phyloP scores from a whole-genome alignment of 345 rosid genomes.

The Syzygium oleosum region DNA sequence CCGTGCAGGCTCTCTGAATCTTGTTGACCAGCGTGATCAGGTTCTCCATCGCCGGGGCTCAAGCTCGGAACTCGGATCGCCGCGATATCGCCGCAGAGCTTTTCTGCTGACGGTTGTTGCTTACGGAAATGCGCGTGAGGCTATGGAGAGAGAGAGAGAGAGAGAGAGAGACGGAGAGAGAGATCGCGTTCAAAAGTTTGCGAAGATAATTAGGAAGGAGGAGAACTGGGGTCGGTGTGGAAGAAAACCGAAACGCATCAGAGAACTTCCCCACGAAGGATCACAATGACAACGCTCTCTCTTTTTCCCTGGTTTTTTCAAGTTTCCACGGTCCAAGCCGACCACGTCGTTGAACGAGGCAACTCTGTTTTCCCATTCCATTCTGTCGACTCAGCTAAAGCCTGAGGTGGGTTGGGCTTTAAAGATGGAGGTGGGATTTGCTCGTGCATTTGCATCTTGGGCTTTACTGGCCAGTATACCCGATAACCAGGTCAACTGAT shows the following conservation, averaged over 20 bases:
- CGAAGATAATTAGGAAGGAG: background rate
- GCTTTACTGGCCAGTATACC: background rate
- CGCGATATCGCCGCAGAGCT: background rate
- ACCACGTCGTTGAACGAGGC: background rate
- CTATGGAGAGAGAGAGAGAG: background rate
- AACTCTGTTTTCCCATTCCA: background rate
- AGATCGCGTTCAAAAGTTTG: background rate
- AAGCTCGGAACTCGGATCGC: background rate
- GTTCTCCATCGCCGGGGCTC: conserved; percentile 54
- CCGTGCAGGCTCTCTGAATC: conserved; percentile 90
- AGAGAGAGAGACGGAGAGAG: background rate
- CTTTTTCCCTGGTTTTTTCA: background rate
- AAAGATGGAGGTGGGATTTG: background rate
- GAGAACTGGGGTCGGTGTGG: background rate
- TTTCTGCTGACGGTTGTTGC: background rate
- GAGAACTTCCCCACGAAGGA: background rate
- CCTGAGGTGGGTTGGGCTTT: background rate
- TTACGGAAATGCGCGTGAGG: background rate
- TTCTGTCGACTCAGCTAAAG: background rate
- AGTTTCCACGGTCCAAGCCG: background rate
- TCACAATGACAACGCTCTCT: background rate
- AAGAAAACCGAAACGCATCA: background rate
- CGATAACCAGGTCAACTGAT: too few relatives aligned
- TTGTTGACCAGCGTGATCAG: conserved; percentile 80
- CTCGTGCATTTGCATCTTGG: background rate